Base-by-base conservation (phyloP, 108 stramenopile species). In the Cyclotella kingstonii region DNA sequence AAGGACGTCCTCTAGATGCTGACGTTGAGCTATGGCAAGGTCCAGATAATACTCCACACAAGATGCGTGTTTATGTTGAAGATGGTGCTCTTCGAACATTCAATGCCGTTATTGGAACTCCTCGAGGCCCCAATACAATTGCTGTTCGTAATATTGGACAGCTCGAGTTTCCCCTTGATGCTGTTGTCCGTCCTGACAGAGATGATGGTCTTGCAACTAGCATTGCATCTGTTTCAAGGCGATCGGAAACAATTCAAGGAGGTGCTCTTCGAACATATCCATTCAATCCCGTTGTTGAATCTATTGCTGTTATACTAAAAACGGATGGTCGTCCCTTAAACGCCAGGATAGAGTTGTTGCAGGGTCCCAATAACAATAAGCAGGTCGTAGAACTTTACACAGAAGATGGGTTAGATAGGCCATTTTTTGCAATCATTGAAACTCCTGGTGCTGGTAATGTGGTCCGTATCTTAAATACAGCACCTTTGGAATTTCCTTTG, bases 331-430 rank as follows among this genome's bases (percentile, higher is more conserved):
- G 90, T 77, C 86, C 86, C 2, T 62, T 91, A 48, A 87, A 87
- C 53, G 84, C 86, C 23, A 66, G 84, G 51, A 79, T 91, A 46
- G 90, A 87, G 58, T 63, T 91, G 50, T 80, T 85, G 66, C 86
- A 85, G 66, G 89, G 89, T 46, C 89, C 89, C 45, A 91, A 91
- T 74, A 87, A 91, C 69, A 87, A 80, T 84, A 91, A 91, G 79
- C 89, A 91, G 67, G 82, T 87, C 28, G 80, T 87, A 57, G 86
- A 87, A 68, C 54, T 91, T 35, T 91, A 86, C 83, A 85, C 84
- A 49, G 84, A 87, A 68, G 86, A 87, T 58, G 90, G 90, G 47
- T 54, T 84, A 65, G 84, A 91, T 29, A 82, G 84, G 41, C 90
- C 90, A 38, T 87, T 87, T 74, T 91, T 81, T 53, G 76, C 80